Base-by-base conservation (phyloP, 371 early-diverging fungal genomes). In the Mucor irregularis region DNA sequence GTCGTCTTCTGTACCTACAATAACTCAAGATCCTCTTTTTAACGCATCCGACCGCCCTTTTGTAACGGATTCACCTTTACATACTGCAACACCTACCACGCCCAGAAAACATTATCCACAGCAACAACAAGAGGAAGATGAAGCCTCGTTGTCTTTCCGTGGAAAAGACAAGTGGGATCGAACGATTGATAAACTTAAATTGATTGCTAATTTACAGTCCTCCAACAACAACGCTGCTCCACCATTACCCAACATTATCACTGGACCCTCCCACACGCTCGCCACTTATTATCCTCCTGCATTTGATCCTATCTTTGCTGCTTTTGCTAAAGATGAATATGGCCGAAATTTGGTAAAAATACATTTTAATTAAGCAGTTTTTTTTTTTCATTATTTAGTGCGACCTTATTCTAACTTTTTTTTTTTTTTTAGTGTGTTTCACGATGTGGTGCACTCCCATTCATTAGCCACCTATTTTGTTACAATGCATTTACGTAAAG, bases 201-300 rank as follows among this genome's bases (percentile, higher is more conserved):
- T 70, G 44, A 71, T 76, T 25, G 49, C 73, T 0, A 48, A 64
- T 28, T 40, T 70, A 7, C 64, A 68, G 17, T 46, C 33, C 1
- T 44, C 51, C 1, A 33, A 56, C n/a, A 14, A 37, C 26, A 13
- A 17, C 10, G n/a, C 28, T 13, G 10, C 17, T 25, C 25, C 50
- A 10, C 59, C 31, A 16, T 11, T 13, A 13, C 25, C 9, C 44
- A 30, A 35, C 4, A 17, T 35, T 1, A 43, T 30, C 10, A 14
- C 43, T 13, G 64, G 64, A 2, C 64, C 64, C 10, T 58, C 64
- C 5, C 64, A 58, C 29, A 66, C 64, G 9, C 47, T 77, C 33
- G 74, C 66, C 2, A 72, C 78, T 2, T 77, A 68, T 55, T 77
- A 66, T 50, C 74, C 72, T 16, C 78, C 74, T 45, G 64, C 67